Conservation (phyloP, 2,329 filamentous ascomycete genomes). For the Byssochlamys sp. region DNA sequence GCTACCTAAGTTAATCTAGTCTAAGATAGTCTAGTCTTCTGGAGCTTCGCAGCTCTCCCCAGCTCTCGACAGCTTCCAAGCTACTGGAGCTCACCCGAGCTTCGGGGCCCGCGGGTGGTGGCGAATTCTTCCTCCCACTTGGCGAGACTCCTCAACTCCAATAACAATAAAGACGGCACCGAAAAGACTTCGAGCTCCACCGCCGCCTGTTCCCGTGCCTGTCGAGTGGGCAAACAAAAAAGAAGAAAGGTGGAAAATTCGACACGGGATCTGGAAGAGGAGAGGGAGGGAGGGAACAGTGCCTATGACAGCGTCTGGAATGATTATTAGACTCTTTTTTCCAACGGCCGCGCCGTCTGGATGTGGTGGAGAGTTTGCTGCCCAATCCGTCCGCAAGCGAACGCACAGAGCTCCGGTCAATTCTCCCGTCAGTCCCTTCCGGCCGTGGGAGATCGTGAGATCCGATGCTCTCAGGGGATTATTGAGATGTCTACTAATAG, state of each 20-base stretch:
- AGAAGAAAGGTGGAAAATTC: conserved; percentile 1
- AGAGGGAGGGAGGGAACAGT: background rate
- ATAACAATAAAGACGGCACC: background rate
- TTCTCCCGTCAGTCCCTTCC: background rate
- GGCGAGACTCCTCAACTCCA: too few relatives aligned
- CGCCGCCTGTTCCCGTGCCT: background rate
- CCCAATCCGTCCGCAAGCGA: background rate
- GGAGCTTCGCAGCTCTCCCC: background rate
- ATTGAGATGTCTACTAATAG: too few relatives aligned
- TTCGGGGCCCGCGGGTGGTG: background rate
- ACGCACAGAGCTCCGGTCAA: background rate
- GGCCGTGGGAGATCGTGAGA: background rate
- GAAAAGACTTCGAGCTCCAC: background rate
- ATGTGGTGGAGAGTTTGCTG: background rate
- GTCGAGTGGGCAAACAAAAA: background rate
- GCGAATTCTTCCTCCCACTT: background rate
- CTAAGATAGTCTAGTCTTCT: background rate
- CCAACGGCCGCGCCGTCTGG: background rate
- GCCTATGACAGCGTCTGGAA: background rate
- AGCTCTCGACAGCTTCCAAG: background rate
- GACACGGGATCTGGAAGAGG: background rate
- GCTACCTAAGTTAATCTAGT: background rate
- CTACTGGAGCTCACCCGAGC: background rate
- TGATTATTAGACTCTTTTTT: background rate
- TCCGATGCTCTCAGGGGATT: background rate